phyloP scores from a whole-genome alignment of 257 asterid genomes.

The Nyctanthes arbortristis region DNA sequence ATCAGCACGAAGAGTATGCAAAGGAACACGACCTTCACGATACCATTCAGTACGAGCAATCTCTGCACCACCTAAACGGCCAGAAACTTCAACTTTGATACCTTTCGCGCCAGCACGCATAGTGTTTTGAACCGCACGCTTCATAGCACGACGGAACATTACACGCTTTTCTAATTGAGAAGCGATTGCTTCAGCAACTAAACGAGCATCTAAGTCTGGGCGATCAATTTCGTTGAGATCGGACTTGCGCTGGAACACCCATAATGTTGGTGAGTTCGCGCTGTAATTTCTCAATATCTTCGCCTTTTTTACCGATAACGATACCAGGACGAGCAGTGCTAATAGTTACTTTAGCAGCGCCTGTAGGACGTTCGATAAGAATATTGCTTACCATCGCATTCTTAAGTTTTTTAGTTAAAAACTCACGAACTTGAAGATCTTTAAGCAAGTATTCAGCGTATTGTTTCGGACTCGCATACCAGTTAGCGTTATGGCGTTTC shows the following conservation, averaged over 20 bases:
- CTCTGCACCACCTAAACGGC: background rate
- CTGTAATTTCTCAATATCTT: background rate
- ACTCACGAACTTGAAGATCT: background rate
- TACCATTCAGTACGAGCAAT: background rate
- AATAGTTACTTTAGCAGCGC: background rate
- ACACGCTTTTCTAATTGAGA: background rate
- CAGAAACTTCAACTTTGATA: background rate
- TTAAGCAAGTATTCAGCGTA: background rate
- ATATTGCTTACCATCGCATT: background rate
- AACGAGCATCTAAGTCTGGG: background rate
- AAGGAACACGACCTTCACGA: background rate
- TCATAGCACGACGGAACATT: slow-evolving; percentile 1
- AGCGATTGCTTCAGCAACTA: background rate
- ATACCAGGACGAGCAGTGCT: background rate
- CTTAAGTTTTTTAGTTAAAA: background rate
- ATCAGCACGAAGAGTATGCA: background rate
- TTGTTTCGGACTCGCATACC: background rate
- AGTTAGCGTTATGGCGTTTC: background rate
- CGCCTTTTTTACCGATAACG: background rate
- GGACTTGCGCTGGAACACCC: background rate
- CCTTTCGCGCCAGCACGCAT: background rate
- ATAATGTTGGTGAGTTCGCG: background rate
- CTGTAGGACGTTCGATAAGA: background rate
- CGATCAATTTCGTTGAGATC: background rate
- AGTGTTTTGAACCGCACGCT: background rate